Evolutionary conservation across 164 flowering plant genomes (phyloP).

Genomic region (Cinnamomum micranthum): DNA sequence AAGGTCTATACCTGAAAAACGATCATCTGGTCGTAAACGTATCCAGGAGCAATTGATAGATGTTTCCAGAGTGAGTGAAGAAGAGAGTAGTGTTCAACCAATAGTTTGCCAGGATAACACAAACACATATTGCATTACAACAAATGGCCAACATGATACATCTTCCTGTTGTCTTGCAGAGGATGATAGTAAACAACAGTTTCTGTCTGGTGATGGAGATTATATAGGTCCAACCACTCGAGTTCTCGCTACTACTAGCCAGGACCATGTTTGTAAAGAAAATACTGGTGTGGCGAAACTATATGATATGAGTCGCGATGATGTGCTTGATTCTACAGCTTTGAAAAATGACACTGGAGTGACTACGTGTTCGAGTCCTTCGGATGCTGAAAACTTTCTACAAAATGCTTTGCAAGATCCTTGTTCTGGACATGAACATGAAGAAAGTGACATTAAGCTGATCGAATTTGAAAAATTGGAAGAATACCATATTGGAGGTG

Average conservation of each 20-base stretch:
- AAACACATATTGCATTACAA: slow-evolving; percentile 23
- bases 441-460: slow-evolving; percentile 14
- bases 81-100: slow-evolving; percentile 30
- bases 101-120: slow-evolving; percentile 24
- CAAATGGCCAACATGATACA: slow-evolving; percentile 28
- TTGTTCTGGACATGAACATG: slow-evolving; percentile 11
- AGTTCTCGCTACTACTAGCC: slow-evolving; percentile 8
- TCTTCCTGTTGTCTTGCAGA: slow-evolving; percentile 40
- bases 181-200: slow-evolving; percentile 14
- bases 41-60: slow-evolving; percentile 19
- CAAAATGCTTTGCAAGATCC: slow-evolving; percentile 23
- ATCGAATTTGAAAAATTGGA: slow-evolving; percentile 16
- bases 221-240: slow-evolving; percentile 13
- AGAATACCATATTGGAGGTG: slow-evolving; percentile 12
- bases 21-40: slow-evolving; percentile 12
- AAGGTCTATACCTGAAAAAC: slow-evolving; percentile 30
- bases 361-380: slow-evolving; percentile 7
- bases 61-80: slow-evolving; percentile 33
- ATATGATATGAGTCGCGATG: slow-evolving; percentile 10
- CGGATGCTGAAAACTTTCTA: slow-evolving; percentile 16
- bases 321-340: not conserved
- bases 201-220: slow-evolving; percentile 18
- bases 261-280: slow-evolving; percentile 18
- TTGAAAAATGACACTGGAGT: slow-evolving; percentile 14
- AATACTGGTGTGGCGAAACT: slow-evolving; percentile 11